Conservation (phyloP, 352 stramenopile species). For the Phytophthora agathidicida region DNA sequence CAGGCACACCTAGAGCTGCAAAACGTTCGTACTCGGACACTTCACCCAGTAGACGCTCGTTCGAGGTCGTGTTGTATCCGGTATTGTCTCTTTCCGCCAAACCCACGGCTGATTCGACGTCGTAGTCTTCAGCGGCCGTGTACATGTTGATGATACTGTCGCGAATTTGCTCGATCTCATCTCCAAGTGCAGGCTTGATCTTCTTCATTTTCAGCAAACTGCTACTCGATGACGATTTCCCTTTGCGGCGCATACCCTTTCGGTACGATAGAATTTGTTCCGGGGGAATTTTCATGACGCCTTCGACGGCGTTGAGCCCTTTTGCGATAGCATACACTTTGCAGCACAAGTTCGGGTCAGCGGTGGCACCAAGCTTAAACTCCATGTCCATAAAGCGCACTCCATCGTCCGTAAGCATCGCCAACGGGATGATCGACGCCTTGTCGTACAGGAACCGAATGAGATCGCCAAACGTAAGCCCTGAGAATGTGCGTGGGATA, state of each 20-base stretch:
- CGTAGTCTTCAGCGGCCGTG: conserved; percentile 35
- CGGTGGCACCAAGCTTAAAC: conserved; percentile 76
- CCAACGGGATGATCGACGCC: conserved; percentile 62
- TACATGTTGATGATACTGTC: conserved; percentile 67
- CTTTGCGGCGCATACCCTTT: conserved; percentile 71
- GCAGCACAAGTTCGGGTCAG: conserved; percentile 80
- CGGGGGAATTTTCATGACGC: conserved; percentile 62
- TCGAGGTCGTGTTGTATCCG: neutral
- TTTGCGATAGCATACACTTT: conserved; percentile 83
- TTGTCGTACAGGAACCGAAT: conserved; percentile 85
- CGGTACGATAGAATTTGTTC: conserved; percentile 82
- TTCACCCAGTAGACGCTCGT: conserved; percentile 13
- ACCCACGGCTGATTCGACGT: conserved; percentile 31
- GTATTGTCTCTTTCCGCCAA: conserved; percentile 10
- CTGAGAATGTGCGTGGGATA: conserved; percentile 80
- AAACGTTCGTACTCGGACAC: conserved; percentile 67
- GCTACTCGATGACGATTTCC: conserved; percentile 41
- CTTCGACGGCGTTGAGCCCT: conserved; percentile 55
- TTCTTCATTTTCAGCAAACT: conserved; percentile 46
- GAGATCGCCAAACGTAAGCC: conserved; percentile 80
- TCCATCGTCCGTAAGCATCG: conserved; percentile 67
- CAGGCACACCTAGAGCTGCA: conserved; percentile 43
- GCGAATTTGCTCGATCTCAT: conserved; percentile 65
- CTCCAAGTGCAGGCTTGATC: conserved; percentile 63
- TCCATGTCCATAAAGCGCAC: conserved; percentile 78